Percentiles rank a stretch among this genome's conserved stretches.
phyloP scores from a whole-genome alignment of 1,139 yeast species.

The Scheffersomyces segobiensis region DNA sequence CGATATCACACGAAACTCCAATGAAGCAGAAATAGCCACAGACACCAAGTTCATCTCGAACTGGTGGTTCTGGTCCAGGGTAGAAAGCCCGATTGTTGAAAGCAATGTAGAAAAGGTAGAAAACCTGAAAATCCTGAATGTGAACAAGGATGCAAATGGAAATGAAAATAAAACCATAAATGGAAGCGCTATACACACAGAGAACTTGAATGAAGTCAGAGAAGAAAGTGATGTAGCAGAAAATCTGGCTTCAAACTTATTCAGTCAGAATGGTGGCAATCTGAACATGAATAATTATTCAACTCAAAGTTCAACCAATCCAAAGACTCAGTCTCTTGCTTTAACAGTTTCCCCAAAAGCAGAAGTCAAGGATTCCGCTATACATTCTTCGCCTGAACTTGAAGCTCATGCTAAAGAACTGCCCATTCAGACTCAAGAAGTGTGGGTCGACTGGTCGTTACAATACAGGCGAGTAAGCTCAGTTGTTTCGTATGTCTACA shows the following conservation, averaged over 20 bases:
- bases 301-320: neutral
- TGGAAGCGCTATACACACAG: neutral
- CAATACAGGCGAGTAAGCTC: constrained; percentile 16
- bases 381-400: neutral
- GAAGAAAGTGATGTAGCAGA: neutral
- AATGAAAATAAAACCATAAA: neutral
- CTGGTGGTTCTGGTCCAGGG: neutral
- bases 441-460: constrained; percentile 15
- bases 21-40: neutral
- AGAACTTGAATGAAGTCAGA: neutral
- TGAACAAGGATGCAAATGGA: neutral
- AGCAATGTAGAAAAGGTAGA: neutral
- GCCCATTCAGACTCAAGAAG: constrained; percentile 1
- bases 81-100: neutral
- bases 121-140: neutral
- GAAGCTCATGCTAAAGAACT: neutral
- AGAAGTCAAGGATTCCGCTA: neutral
- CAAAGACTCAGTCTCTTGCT: neutral
- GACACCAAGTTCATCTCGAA: neutral
- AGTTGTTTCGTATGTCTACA: constrained; percentile 12
- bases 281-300: neutral
- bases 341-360: neutral
- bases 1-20: neutral
- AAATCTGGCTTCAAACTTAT: neutral
- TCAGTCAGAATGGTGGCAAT: neutral